Evolutionary conservation across 495 filamentous ascomycete genomes (phyloP), one percentile per base, ranked within the genome.

Genomic region (Aspergillus carlsbadensis): DNA sequence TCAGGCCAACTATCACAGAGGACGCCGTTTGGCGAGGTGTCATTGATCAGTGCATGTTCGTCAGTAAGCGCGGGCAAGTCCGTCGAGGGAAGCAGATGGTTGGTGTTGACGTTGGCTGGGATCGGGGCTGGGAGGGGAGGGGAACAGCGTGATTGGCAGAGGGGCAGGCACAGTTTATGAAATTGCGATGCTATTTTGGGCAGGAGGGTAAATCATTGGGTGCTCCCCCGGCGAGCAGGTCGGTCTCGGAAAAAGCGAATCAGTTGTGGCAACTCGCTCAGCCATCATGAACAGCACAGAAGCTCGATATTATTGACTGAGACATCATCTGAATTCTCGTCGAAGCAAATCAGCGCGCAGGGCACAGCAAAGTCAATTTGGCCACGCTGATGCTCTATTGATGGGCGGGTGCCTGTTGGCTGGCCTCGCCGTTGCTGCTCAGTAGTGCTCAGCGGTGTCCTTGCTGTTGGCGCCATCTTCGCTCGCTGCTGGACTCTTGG

Each of bases 141-240:
- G 18, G 34, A 56, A 8, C 17, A 52, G 18, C 21, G 17, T 56
- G 39, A 60, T 46, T 60, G 58, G 58, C 36, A 39, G 35, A 53
- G 31, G 24, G 36, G 26, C 11, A 47, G n/a, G n/a, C 8, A 22
- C 50, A 49, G 42, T 45, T 55, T 40, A 55, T 56, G 36, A 52
- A 33, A 21, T 35, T 21, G 31, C 7, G 35, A 20, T 33, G 46
- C 58, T 60, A 60, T 60, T 60, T 60, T 60, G 47, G 58, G 58
- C 47, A 43, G 45, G 21, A 40, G 48, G 18, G 24, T 33, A 18
- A 56, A 47, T 41, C 44, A 56, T 42, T 31, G 22, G 26, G 26
- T 29, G 26, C 26, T 29, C 26, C 8, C 26, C 26, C 26, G 8
- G 26, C 26, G 26, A 29, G 26, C 26, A 29, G 4, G 26, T 54